Conservation (phyloP, 108 stramenopile species). For the Nitzschia putrida region DNA sequence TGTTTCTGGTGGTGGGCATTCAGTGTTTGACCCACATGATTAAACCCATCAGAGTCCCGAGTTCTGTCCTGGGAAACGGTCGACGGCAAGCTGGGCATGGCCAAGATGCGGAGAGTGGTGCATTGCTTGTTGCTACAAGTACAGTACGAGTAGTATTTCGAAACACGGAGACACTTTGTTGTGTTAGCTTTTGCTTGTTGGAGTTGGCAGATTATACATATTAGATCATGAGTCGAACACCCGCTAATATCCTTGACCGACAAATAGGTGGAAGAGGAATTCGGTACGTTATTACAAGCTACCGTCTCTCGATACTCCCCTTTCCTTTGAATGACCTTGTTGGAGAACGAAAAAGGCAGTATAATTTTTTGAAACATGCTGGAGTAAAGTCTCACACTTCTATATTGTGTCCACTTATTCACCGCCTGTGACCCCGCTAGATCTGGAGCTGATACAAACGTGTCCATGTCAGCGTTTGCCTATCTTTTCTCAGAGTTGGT, state of each 20-base stretch:
- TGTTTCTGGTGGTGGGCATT: too few species aligned
- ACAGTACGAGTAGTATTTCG: too few species aligned
- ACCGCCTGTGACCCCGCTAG: not conserved
- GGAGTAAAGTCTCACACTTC: not conserved
- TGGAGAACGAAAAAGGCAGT: not conserved
- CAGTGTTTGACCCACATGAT: too few species aligned
- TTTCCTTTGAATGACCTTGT: too few species aligned
- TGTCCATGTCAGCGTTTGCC: conserved; percentile 90
- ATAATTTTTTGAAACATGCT: not conserved
- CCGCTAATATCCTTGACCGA: conserved; percentile 62
- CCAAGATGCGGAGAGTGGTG: too few species aligned
- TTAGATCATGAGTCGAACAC: conserved; percentile 33
- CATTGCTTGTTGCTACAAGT: too few species aligned
- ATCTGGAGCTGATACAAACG: conserved; percentile 28
- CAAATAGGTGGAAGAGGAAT: conserved; percentile 61
- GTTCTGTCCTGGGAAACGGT: not conserved
- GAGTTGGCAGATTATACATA: too few species aligned
- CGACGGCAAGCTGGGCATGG: not conserved
- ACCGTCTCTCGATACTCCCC: too few species aligned
- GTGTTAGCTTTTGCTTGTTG: too few species aligned
- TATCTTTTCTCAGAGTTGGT: conserved; percentile 95
- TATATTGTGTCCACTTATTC: not conserved
- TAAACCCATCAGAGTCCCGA: too few species aligned
- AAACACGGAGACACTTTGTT: too few species aligned
- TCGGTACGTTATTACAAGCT: conserved; percentile 37